Percentiles rank a stretch among this genome's conserved stretches.
phyloP scores from a whole-genome alignment of 495 filamentous ascomycete species.

The Apiosordaria backusii region DNA sequence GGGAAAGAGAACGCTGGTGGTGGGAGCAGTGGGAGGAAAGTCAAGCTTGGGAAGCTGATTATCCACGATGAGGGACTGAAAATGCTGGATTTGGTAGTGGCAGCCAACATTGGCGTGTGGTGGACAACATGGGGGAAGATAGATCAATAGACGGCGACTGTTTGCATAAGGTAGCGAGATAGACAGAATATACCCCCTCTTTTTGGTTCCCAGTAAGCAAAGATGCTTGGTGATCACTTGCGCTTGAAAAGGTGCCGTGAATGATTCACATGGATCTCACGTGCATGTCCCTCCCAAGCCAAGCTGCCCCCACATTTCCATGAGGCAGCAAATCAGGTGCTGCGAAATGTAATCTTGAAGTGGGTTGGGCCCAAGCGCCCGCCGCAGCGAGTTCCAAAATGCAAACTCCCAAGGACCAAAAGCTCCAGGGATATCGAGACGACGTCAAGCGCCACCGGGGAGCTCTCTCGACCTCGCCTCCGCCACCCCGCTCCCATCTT shows the following conservation, averaged over 20 bases:
- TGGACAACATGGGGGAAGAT: slow-evolving; percentile 80
- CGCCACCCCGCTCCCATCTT: slow-evolving; percentile 22
- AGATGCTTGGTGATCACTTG: no score
- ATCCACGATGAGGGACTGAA: slow-evolving; percentile 88
- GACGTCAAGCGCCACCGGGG: slow-evolving; percentile 28
- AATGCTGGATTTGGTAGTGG: slow-evolving; percentile 91
- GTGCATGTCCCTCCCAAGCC: background rate
- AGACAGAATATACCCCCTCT: slow-evolving; percentile 3
- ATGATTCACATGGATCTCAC: background rate
- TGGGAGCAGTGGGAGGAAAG: slow-evolving; percentile 76
- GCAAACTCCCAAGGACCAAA: slow-evolving; percentile 11
- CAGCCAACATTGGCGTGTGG: slow-evolving; percentile 88
- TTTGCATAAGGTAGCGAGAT: background rate
- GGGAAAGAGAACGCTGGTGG: slow-evolving; percentile 77
- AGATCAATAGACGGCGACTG: slow-evolving; percentile 12
- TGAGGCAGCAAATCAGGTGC: slow-evolving; percentile 25
- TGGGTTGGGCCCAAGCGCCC: slow-evolving; percentile 11
- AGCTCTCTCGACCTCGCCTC: slow-evolving; percentile 25
- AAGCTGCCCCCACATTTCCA: background rate
- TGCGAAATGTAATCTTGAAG: slow-evolving; percentile 33
- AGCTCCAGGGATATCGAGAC: slow-evolving; percentile 22
- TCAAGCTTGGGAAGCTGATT: slow-evolving; percentile 90
- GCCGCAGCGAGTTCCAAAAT: slow-evolving; percentile 24
- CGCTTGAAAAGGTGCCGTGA: background rate
- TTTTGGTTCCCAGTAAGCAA: background rate